phyloP scores from a whole-genome alignment of 2,329 filamentous ascomycete species.

The Diaporthe citriasiana region DNA sequence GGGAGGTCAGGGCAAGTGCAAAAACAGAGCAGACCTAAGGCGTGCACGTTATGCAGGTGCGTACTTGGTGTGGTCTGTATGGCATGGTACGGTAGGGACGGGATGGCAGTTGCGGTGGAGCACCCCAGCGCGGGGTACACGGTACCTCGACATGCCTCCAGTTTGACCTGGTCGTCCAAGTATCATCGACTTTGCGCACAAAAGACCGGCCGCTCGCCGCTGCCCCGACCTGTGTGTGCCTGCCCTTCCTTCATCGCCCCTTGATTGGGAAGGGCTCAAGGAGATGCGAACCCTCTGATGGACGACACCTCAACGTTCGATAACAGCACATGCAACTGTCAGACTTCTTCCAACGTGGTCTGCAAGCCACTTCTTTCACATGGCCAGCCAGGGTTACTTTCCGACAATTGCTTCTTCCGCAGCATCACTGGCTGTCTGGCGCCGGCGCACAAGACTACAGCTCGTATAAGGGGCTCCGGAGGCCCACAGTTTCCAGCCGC shows the following conservation, averaged over 20 bases:
- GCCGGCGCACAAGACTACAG: slow-evolving; percentile 8
- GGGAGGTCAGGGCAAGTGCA: slow-evolving; percentile 35
- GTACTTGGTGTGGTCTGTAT: slow-evolving; percentile 29
- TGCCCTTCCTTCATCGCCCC: neutral
- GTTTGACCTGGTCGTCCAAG: accelerated
- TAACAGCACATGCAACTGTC: slow-evolving; percentile 21
- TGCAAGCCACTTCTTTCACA: slow-evolving; percentile 29
- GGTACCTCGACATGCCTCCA: neutral
- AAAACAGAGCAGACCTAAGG: slow-evolving; percentile 30
- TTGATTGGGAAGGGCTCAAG: slow-evolving; percentile 26
- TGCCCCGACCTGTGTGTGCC: slow-evolving; percentile 4
- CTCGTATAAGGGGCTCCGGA: slow-evolving; percentile 10
- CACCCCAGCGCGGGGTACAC: neutral
- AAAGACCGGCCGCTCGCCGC: neutral
- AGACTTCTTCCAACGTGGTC: slow-evolving; percentile 12
- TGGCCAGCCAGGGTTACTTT: neutral
- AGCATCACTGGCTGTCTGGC: slow-evolving; percentile 12
- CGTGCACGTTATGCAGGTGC: slow-evolving; percentile 32
- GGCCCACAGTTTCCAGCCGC: slow-evolving; percentile 12
- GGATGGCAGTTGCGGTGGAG: slow-evolving; percentile 39
- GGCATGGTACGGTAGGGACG: slow-evolving; percentile 46
- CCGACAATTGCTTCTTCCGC: slow-evolving; percentile 6
- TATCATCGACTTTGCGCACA: slow-evolving; percentile 9
- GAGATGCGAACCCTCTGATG: slow-evolving; percentile 30
- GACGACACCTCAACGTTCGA: neutral